Base-by-base conservation (phyloP, 139 green algal species). In the Coccomyxa sp. region DNA sequence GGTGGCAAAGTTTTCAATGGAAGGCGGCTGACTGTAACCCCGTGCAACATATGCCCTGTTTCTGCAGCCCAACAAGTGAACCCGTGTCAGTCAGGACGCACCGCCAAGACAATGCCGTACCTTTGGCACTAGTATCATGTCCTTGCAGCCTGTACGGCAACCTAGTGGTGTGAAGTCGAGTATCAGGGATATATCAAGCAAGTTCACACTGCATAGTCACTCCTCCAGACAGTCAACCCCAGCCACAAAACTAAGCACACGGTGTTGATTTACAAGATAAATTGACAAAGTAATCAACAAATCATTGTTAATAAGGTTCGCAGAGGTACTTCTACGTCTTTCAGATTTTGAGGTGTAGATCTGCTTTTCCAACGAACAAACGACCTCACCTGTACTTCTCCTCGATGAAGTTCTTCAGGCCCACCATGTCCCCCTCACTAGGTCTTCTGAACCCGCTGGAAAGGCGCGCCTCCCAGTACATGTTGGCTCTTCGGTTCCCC, bases 381-480 rank as follows among this genome's bases (percentile, higher is more conserved):
- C 13, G 31, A 58, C 76, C 15, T 21, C 25, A 83, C 17, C 77
- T 88, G 82, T 96, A 97, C 88, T 98, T 98, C 10, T 93, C 85
- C 11, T 87, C 89, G 66, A 98, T 98, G 92, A 96, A 98, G 58
- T 30, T 57, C 12, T 80, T 78, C 58, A 92, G 77, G 16, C 77
- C 79, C 17, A 83, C 85, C 71, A 98, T 92, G 85, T 98, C 94
- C 13, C 89, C 90, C 60, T 93, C 93, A 13, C 87, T 82, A 12
- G 95, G 94, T 16, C 93, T 84, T 27, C 88, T 83, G 74, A 97
- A 96, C 83, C 88, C 85, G 25, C 81, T 18, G 0, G 95, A 93
- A 71, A 98, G 84, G 13, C 83, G 83, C 0, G 93, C 94, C 80
- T 98, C 95, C 95, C 95, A 98, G 87, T 91, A 98, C 0, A 58